phyloP scores from a whole-genome alignment of 2,329 filamentous ascomycete genomes.

The Pseudocercospora pini-densiflorae region DNA sequence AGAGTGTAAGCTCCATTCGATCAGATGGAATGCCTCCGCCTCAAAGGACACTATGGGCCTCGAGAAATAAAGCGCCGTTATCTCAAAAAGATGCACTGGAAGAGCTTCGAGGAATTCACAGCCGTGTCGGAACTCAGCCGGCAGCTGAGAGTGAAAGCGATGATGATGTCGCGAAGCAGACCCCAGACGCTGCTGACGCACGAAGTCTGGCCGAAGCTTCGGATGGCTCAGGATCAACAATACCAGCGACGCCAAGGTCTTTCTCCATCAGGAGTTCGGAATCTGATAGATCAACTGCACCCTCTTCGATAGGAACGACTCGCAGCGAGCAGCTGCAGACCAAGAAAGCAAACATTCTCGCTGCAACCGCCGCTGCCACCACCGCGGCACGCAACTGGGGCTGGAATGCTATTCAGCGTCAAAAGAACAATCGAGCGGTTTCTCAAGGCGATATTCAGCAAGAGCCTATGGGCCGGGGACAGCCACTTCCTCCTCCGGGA shows the following conservation, averaged over 20 bases:
- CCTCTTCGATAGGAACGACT: slow-evolving; percentile 15
- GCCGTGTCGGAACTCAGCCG: slow-evolving; percentile 22
- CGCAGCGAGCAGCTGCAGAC: slow-evolving; percentile 14
- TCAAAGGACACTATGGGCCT: slow-evolving; percentile 26
- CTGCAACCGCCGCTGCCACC: slow-evolving; percentile 40
- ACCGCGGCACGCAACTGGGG: slow-evolving; percentile 39
- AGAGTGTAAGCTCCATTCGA: slow-evolving; percentile 34
- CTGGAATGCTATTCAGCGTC: slow-evolving; percentile 37
- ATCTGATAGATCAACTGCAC: slow-evolving; percentile 19
- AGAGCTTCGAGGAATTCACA: slow-evolving; percentile 35
- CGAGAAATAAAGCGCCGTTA: slow-evolving; percentile 4
- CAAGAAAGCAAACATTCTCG: slow-evolving; percentile 36
- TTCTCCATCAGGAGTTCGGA: slow-evolving; percentile 25
- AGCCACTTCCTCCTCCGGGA: slow-evolving; percentile 80
- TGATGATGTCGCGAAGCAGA: slow-evolving; percentile 4
- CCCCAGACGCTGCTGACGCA: neutral
- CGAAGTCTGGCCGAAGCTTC: slow-evolving; percentile 6
- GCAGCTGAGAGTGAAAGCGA: slow-evolving; percentile 11
- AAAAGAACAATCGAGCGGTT: slow-evolving; percentile 19
- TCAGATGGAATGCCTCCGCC: slow-evolving; percentile 28
- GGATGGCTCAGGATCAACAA: slow-evolving; percentile 14
- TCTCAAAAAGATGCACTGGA: slow-evolving; percentile 37
- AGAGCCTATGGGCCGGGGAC: slow-evolving; percentile 79
- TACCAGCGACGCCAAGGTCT: slow-evolving; percentile 15
- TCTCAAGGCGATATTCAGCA: slow-evolving; percentile 5